Evolutionary conservation across 495 filamentous ascomycete genomes (phyloP).

Genomic region (Hypoxylon lienhwacheense): DNA sequence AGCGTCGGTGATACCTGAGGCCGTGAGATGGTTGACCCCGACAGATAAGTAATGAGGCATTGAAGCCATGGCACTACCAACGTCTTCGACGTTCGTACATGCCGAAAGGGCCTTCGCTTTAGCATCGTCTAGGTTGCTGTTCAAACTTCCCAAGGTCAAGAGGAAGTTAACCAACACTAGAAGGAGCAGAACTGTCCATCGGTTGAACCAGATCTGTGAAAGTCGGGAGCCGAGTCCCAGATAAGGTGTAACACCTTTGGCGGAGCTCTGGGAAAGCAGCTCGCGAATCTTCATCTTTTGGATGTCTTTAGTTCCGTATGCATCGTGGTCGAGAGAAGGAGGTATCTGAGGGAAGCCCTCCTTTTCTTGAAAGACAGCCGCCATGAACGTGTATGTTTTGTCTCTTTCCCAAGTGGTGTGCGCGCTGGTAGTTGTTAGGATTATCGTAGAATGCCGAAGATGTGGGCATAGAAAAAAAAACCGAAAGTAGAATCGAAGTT

Average conservation of each 20-base stretch:
- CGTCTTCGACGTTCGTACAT: conserved; percentile 88
- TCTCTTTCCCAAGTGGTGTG: conserved; percentile 3
- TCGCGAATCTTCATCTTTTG: conserved; percentile 29
- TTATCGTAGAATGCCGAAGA: background rate
- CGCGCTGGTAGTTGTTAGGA: background rate
- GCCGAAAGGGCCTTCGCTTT: conserved; percentile 79
- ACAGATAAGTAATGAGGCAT: conserved; percentile 92
- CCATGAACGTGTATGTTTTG: background rate
- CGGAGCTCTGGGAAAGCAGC: conserved; percentile 29
- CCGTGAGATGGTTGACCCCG: conserved; percentile 85
- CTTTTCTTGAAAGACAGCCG: conserved; percentile 34
- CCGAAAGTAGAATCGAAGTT: conserved; percentile 10
- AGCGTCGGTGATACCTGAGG: conserved; percentile 71
- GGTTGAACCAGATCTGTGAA: conserved; percentile 95
- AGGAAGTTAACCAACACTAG: conserved; percentile 81
- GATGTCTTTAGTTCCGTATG: conserved; percentile 31
- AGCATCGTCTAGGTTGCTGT: conserved; percentile 72
- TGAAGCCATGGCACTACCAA: conserved; percentile 94
- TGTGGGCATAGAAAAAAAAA: background rate
- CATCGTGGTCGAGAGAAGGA: conserved; percentile 29
- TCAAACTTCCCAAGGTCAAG: conserved; percentile 68
- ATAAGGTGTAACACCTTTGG: conserved; percentile 74
- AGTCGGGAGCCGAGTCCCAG: conserved; percentile 85
- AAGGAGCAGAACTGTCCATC: conserved; percentile 89
- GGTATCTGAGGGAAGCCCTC: conserved; percentile 36